These are phyloP conservation scores for Ophiostoma perfectum DNA, from an alignment of 2,329 filamentous ascomycete species.

Conservation along the genomic window DNA sequence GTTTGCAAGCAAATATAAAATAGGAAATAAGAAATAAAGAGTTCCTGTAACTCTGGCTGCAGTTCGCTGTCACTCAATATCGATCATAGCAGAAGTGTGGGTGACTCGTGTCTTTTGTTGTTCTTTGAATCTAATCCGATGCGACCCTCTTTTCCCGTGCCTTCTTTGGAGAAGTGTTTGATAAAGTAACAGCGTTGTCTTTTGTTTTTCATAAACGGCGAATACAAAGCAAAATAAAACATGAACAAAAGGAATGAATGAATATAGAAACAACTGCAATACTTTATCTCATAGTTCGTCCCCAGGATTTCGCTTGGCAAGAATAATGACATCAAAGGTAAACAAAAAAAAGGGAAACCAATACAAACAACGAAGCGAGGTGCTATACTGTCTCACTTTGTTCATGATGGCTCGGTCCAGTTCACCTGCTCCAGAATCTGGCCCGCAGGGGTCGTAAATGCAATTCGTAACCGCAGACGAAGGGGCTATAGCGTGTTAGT, in stretches of 20 bases:
- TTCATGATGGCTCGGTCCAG: constrained; percentile 72
- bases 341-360: not conserved
- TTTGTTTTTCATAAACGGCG: not conserved
- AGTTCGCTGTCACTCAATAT: not conserved
- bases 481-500: constrained; percentile 56
- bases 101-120: not conserved
- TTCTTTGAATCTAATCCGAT: not conserved
- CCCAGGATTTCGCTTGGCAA: constrained; percentile 9
- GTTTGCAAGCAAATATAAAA: not conserved
- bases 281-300: constrained; percentile 4
- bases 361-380: not conserved
- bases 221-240: not conserved
- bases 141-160: not conserved
- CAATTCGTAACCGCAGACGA: constrained; percentile 78
- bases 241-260: not conserved
- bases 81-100: not conserved
- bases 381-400: not conserved
- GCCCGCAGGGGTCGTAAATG: constrained; percentile 65
- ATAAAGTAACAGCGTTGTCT: not conserved
- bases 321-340: not conserved
- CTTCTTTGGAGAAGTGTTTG: not conserved
- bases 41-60: not conserved
- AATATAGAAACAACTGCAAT: not conserved
- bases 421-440: constrained; percentile 88
- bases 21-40: not conserved